Base-by-base conservation (phyloP, 1,139 yeast genomes). In the Magnusiomyces suaveolens region DNA sequence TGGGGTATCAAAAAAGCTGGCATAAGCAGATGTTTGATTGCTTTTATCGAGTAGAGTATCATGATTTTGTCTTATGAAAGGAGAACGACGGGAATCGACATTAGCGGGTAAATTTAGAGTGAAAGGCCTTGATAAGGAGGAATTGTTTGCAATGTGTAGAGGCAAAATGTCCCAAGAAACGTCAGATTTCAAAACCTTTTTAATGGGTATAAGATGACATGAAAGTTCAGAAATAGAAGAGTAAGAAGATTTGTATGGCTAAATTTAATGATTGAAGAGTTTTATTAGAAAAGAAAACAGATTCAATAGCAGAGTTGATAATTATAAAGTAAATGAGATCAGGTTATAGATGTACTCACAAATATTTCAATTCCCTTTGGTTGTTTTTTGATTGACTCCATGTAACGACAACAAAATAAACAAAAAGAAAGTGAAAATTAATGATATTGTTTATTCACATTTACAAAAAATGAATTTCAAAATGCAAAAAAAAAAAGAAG, bases 91-190 rank as follows among this genome's bases (percentile, higher is more conserved):
- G 10, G 43, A 16, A 14, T 10, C 47, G 32, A n/a, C 18, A n/a
- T 23, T n/a, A 23, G 29, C 6, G 4, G 47, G 29, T 3, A 44
- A 20, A 12, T 29, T 29, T 25, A 52, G 51, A 23, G 48, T 23
- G 21, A 52, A 48, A 18, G 54, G 54, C 43, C 32, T 41, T 14
- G 54, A 32, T 1, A 48, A 39, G 2, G 26, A 23, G 14, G 14
- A 48, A 23, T 18, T 53, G 51, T 46, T 26, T 41, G 23, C 39
- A 33, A 44, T 12, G 6, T 44, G 33, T 3, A 44, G 47, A n/a
- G 55, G 53, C 1, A 50, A 33, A 29, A 46, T 50, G 24, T 43
- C 21, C 20, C 48, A 29, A n/a, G 55, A 52, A 18, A 53, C 43
- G 23, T 50, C 10, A 18, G 55, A 53, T 26, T 39, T 41, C 10